These are phyloP conservation scores for Cutaneotrichosporon mucoides DNA, from an alignment of 1,284 basidiomycete genomes.

Conservation along the genomic window DNA sequence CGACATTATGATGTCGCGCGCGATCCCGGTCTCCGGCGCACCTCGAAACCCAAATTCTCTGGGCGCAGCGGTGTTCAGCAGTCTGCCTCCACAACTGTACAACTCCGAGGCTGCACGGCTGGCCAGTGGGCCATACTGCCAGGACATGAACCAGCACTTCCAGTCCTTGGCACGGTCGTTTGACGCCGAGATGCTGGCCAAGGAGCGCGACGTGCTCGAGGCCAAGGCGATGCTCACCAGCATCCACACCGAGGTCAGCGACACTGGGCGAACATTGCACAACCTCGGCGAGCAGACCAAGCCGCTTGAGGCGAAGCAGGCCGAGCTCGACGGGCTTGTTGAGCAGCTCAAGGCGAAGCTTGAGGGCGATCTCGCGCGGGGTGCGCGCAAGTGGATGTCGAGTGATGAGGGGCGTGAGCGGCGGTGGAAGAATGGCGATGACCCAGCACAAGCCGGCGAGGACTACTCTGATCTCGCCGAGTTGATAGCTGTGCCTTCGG, in stretches of 20 bases:
- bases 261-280: constrained; percentile 71
- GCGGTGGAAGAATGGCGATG: constrained; percentile 31
- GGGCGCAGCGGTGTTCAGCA: constrained; percentile 18
- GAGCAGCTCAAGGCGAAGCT: constrained; percentile 67
- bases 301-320: constrained; percentile 62
- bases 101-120: constrained; percentile 82
- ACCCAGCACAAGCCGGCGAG: constrained; percentile 29
- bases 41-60: constrained; percentile 13
- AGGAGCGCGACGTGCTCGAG: constrained; percentile 87
- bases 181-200: constrained; percentile 85
- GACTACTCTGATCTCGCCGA: constrained; percentile 41
- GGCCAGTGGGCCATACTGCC: constrained; percentile 76
- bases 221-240: constrained; percentile 81
- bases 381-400: constrained; percentile 87
- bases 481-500: constrained; percentile 47
- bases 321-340: constrained; percentile 62
- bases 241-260: constrained; percentile 88
- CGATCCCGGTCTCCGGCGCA: constrained; percentile 1
- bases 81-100: constrained; percentile 63
- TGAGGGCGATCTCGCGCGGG: constrained; percentile 72
- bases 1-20: constrained; percentile 14
- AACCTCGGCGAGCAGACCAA: constrained; percentile 65
- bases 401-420: constrained; percentile 75
- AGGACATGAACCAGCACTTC: constrained; percentile 80
- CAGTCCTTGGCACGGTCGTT: constrained; percentile 87